A percentile compares a stretch with the other conserved stretches of the same genome.
phyloP scores from a whole-genome alignment of 2,329 filamentous ascomycete genomes.

The Colletotrichum somersetense region DNA sequence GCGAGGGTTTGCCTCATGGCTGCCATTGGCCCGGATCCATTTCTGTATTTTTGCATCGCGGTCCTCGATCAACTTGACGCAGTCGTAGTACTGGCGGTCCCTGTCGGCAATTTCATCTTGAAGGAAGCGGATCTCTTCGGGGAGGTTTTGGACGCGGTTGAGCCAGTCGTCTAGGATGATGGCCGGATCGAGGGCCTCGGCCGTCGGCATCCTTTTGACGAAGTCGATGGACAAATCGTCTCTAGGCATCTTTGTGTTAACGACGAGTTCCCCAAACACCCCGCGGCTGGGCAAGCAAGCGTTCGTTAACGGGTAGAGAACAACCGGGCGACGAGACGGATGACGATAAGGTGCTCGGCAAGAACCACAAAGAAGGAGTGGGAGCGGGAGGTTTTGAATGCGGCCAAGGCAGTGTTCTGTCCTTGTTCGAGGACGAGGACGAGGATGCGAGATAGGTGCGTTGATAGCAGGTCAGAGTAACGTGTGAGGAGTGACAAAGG shows the following conservation, averaged over 20 bases:
- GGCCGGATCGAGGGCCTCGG: constrained; percentile 73
- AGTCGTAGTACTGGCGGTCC: constrained; percentile 78
- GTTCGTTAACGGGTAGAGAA: constrained; percentile 14
- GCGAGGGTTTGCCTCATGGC: constrained; percentile 79
- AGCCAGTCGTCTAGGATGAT: constrained; percentile 84
- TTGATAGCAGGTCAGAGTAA: constrained; percentile 9
- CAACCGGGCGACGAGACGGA: constrained; percentile 13
- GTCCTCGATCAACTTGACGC: constrained; percentile 76
- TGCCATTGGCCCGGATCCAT: constrained; percentile 83
- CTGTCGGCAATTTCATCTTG: constrained; percentile 88
- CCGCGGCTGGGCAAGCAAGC: constrained; percentile 21
- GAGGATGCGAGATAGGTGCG: constrained; percentile 6
- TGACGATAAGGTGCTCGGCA: constrained; percentile 15
- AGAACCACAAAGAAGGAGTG: constrained; percentile 16
- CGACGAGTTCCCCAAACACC: constrained; percentile 45
- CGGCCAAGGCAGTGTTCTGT: constrained; percentile 6
- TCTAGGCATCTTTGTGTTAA: constrained; percentile 78
- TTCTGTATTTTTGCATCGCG: constrained; percentile 83
- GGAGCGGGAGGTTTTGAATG: background rate
- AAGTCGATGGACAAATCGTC: constrained; percentile 80
- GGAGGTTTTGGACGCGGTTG: constrained; percentile 80
- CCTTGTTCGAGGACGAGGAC: constrained; percentile 14
- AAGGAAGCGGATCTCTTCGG: constrained; percentile 84
- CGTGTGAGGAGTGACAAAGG: constrained; percentile 13
- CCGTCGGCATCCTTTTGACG: constrained; percentile 73